A percentile compares a stretch with the other conserved stretches of the same genome.
Evolutionary conservation across 2,329 filamentous ascomycete species (phyloP).

Genomic region (Arthrobotrys sinensis): DNA sequence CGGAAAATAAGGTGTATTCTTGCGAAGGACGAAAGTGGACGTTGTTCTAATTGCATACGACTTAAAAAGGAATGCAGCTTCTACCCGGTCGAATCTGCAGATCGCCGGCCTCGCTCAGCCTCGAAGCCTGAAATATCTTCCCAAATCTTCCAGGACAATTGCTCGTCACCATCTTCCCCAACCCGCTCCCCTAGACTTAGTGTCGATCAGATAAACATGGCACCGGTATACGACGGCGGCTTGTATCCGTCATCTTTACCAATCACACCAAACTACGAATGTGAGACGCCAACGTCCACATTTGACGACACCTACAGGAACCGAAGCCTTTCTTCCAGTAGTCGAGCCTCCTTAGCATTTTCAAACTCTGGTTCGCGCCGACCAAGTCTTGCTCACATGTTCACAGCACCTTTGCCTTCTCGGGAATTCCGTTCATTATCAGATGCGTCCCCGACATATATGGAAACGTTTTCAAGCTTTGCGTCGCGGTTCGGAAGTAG

Average conservation of each 20-base stretch:
- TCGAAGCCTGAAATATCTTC: slow-evolving; percentile 64
- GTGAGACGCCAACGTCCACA: slow-evolving; percentile 59
- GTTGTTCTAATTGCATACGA: slow-evolving; percentile 93
- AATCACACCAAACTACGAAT: slow-evolving; percentile 64
- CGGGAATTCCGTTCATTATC: slow-evolving; percentile 59
- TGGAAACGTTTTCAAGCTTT: slow-evolving; percentile 57
- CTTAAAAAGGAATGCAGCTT: slow-evolving; percentile 96
- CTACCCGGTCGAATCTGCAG: slow-evolving; percentile 80
- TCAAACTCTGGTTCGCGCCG: slow-evolving; percentile 63
- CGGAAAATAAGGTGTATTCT: slow-evolving; percentile 94
- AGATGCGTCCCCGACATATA: slow-evolving; percentile 56
- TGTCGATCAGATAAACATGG: slow-evolving; percentile 60
- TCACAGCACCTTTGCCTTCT: slow-evolving; percentile 57
- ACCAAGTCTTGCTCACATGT: slow-evolving; percentile 63
- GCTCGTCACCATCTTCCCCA: slow-evolving; percentile 64
- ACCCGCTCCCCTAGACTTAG: slow-evolving; percentile 62
- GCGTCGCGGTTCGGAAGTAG: slow-evolving; percentile 43
- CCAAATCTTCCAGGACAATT: slow-evolving; percentile 62
- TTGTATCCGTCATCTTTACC: slow-evolving; percentile 63
- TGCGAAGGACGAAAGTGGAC: slow-evolving; percentile 79
- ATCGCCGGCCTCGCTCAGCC: slow-evolving; percentile 63
- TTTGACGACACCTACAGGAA: slow-evolving; percentile 63
- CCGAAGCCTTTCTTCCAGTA: slow-evolving; percentile 60
- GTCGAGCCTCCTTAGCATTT: slow-evolving; percentile 62
- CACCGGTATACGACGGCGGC: slow-evolving; percentile 56